phyloP scores from a whole-genome alignment of 73 alveolate species.

The Loxodes magnus region DNA sequence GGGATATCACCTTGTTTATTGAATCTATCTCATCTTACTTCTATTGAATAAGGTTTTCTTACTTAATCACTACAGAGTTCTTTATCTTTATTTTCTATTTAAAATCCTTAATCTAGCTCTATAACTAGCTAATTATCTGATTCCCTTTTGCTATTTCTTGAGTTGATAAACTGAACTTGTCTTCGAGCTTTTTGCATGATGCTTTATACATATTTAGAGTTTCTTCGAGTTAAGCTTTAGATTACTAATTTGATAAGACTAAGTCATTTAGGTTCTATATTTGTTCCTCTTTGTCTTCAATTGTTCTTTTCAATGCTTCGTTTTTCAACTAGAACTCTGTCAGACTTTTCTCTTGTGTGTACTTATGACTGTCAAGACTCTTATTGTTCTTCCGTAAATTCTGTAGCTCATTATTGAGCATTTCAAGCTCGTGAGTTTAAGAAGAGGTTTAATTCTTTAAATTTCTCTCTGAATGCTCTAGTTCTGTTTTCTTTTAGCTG shows the following conservation, averaged over 20 bases:
- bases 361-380: conserved; percentile 15
- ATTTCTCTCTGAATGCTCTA: conserved; percentile 6
- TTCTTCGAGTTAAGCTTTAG: conserved; percentile 24
- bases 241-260: conserved; percentile 9
- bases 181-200: conserved; percentile 19
- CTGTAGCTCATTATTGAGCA: conserved; percentile 7
- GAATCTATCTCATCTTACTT: conserved; percentile 19
- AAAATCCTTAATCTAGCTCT: conserved; percentile 16
- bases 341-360: conserved; percentile 20
- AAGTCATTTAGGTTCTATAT: conserved; percentile 11
- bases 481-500: background rate
- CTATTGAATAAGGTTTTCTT: conserved; percentile 19
- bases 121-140: conserved; percentile 9
- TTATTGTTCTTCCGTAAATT: conserved; percentile 19
- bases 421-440: conserved; percentile 21
- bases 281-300: conserved; percentile 26
- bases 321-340: conserved; percentile 26
- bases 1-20: conserved; percentile 5
- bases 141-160: conserved; percentile 21
- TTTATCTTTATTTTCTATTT: conserved; percentile 13
- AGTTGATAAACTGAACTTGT: conserved; percentile 13
- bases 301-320: conserved; percentile 12
- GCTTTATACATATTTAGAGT: conserved; percentile 19
- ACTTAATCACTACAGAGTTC: conserved; percentile 24
- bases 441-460: background rate